Base-by-base conservation (phyloP, 305 asterid species). In the Fraxinus floribunda region DNA sequence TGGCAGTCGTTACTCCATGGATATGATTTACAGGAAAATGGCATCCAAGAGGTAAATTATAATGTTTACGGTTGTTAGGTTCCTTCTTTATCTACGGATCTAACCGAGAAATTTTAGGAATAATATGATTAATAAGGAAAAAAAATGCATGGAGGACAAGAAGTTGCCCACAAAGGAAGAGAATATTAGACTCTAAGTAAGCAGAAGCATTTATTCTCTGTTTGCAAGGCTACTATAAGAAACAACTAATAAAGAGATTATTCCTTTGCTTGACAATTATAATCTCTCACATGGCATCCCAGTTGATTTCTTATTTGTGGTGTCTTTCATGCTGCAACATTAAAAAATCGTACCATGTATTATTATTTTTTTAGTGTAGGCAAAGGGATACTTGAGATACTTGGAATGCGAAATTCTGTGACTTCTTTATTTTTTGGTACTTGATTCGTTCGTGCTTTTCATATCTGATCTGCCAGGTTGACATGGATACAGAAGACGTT, bases 401-500 rank as follows among this genome's bases (percentile, higher is more conserved):
- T 75, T 38, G 57, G 22, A 30, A 11, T 74, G 7, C 4, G 44
- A 60, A 70, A 70, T 8, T 29, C 3, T 2, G 9, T 15, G 41
- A 70, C 20, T 13, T 1, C 20, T 11, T 70, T 70, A 70, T 70
- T 70, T 10, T 2, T 30, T 30, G 41, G 22, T 11, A 30, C 39
- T 70, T 70, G 75, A 29, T 70, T 70, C 41, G 2, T 70, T 6
- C 22, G 6, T 70, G 18, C 75, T 30, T 70, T 20, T 11, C 75
- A 29, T 30, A 11, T 30, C 39, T 75, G 79, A 87, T 79, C 41
- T 85, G 76, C 75, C 92, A 95, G 99, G 98, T 95, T 82, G 99
- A 94, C 86, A 95, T 95, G 99, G 99, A 95, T 88, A 91, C 89
- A 78, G 99, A 91, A 85, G 99, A 95, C 82, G 92, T 85, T 62